Percentiles rank a stretch among this genome's conserved stretches.
Conservation (phyloP, 2,329 filamentous ascomycete genomes). For the Chaetothyriales sp. region DNA sequence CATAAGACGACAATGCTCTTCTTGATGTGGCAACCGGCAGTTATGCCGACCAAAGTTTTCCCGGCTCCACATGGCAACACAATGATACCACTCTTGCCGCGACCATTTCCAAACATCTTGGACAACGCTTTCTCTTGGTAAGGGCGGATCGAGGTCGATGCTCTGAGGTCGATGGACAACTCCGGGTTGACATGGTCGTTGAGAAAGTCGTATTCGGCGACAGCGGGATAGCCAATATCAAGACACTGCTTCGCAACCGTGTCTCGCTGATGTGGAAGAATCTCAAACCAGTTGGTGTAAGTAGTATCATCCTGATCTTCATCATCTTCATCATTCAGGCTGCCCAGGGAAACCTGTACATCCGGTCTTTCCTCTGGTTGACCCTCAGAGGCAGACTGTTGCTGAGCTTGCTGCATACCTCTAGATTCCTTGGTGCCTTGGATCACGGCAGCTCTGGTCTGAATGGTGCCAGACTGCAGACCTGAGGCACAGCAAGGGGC, state of each 20-base stretch:
- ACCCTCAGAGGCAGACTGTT: constrained; percentile 20
- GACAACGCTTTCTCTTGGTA: constrained; percentile 96
- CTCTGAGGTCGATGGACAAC: constrained; percentile 82
- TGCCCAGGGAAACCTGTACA: constrained; percentile 48
- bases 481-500: constrained; percentile 52
- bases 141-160: constrained; percentile 73
- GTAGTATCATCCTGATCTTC: constrained; percentile 66
- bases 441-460: constrained; percentile 76
- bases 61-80: constrained; percentile 91
- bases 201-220: constrained; percentile 95
- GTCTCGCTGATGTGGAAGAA: constrained; percentile 67
- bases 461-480: constrained; percentile 50
- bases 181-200: constrained; percentile 81
- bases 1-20: constrained; percentile 91
- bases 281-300: constrained; percentile 85
- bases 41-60: constrained; percentile 96
- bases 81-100: constrained; percentile 93
- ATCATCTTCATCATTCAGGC: constrained; percentile 59
- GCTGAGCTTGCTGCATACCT: constrained; percentile 59
- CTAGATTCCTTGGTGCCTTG: constrained; percentile 88
- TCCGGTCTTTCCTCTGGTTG: constrained; percentile 20
- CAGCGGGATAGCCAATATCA: constrained; percentile 68
- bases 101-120: constrained; percentile 98
- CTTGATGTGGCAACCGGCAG: constrained; percentile 91
- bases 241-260: constrained; percentile 79